These are phyloP conservation scores for Phytophthora hybrid DNA, from an alignment of 352 stramenopile genomes.

Conservation along the genomic window DNA sequence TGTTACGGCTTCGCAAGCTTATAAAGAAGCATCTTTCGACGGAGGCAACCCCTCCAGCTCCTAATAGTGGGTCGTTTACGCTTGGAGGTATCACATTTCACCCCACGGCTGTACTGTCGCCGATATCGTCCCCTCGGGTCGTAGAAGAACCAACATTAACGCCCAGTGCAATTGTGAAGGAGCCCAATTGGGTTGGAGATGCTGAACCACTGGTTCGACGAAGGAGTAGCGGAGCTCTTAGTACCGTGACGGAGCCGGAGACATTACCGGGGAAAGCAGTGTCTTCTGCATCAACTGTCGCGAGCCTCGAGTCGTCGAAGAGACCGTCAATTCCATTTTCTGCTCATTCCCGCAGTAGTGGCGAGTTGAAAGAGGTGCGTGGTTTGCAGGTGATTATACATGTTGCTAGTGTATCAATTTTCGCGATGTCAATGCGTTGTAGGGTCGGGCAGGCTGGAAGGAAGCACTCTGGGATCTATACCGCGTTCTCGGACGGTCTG, in stretches of 20 bases:
- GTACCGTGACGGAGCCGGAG: constrained; percentile 45
- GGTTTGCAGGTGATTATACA: not conserved
- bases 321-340: constrained; percentile 28
- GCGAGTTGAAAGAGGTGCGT: constrained; percentile 55
- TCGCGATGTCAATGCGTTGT: not conserved
- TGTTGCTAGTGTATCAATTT: not conserved
- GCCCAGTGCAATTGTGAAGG: constrained; percentile 52
- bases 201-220: constrained; percentile 44
- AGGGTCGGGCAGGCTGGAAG: constrained; percentile 58
- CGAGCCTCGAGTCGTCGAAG: constrained; percentile 31
- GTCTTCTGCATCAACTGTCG: constrained; percentile 42
- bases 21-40: constrained; percentile 72
- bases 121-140: constrained; percentile 53
- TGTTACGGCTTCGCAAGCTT: constrained; percentile 75
- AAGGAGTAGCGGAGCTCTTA: constrained; percentile 51
- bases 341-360: constrained; percentile 16
- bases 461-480: constrained; percentile 79
- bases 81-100: constrained; percentile 65
- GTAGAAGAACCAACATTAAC: constrained; percentile 41
- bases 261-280: constrained; percentile 29
- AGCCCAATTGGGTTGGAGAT: constrained; percentile 43
- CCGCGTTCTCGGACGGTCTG: constrained; percentile 62
- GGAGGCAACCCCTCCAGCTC: constrained; percentile 34
- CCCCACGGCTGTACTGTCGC: constrained; percentile 53
- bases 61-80: constrained; percentile 55